These are phyloP conservation scores for Lolium perenne DNA, from an alignment of 176 grass and related monocot species.

Conservation along the genomic window DNA sequence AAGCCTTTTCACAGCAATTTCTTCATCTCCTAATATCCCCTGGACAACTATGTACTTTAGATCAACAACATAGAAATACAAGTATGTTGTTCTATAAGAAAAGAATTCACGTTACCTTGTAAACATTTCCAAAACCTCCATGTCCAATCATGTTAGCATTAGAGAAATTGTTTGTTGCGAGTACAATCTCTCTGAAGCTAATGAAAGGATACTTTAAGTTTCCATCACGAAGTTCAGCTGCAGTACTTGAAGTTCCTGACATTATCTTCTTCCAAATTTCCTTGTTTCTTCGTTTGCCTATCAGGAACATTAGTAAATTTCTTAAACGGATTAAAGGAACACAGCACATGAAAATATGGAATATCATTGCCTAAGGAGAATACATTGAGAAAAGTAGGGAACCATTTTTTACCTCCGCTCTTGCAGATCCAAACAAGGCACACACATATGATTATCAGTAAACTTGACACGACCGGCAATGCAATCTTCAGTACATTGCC, in stretches of 20 bases:
- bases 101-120: constrained; percentile 28
- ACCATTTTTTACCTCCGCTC: constrained; percentile 14
- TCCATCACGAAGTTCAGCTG: not conserved
- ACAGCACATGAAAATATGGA: not conserved
- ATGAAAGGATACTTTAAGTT: constrained; percentile 6
- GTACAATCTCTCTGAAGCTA: constrained; percentile 5
- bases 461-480: constrained; percentile 7
- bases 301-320: constrained; percentile 12
- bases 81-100: not conserved
- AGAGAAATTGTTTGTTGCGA: constrained; percentile 45
- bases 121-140: constrained; percentile 48
- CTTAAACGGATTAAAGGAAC: not conserved
- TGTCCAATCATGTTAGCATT: constrained; percentile 22
- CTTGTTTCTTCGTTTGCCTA: constrained; percentile 12
- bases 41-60: not conserved
- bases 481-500: constrained; percentile 7
- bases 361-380: not conserved
- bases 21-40: constrained; percentile 8
- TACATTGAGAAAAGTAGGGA: not conserved
- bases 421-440: constrained; percentile 7
- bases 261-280: constrained; percentile 18
- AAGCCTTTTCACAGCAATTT: constrained; percentile 47
- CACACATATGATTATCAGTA: constrained; percentile 27
- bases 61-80: constrained; percentile 7
- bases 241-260: not conserved